These are phyloP conservation scores for Arabidopsis suecica DNA, from an alignment of 345 rosid genomes.

Conservation along the genomic window DNA sequence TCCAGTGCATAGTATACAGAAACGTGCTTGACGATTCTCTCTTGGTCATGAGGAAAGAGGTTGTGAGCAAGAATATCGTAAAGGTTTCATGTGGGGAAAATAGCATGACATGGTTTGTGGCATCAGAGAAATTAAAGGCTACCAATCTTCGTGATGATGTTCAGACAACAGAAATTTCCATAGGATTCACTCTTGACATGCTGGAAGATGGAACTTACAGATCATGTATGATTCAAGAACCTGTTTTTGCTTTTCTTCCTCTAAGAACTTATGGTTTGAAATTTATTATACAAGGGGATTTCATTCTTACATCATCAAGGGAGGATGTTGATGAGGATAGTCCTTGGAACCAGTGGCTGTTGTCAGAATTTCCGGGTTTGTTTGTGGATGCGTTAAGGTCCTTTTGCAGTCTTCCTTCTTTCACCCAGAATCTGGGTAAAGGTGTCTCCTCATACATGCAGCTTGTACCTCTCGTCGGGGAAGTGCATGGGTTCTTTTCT, in stretches of 20 bases:
- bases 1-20: slow-evolving; percentile 71
- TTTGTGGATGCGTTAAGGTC: slow-evolving; percentile 70
- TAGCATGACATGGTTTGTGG: slow-evolving; percentile 90
- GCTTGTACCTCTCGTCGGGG: slow-evolving; percentile 87
- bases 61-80: slow-evolving; percentile 65
- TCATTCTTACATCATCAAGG: slow-evolving; percentile 95
- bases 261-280: slow-evolving; percentile 90
- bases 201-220: slow-evolving; percentile 59
- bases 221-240: slow-evolving; percentile 72
- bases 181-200: slow-evolving; percentile 84
- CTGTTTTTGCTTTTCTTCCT: slow-evolving; percentile 96
- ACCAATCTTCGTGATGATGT: slow-evolving; percentile 57
- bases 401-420: slow-evolving; percentile 87
- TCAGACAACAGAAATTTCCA: slow-evolving; percentile 77
- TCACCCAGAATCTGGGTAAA: slow-evolving; percentile 72
- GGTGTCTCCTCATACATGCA: slow-evolving; percentile 85
- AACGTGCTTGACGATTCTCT: slow-evolving; percentile 69
- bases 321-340: slow-evolving; percentile 95
- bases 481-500: slow-evolving; percentile 93
- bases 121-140: slow-evolving; percentile 69
- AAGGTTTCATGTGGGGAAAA: slow-evolving; percentile 77
- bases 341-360: slow-evolving; percentile 95
- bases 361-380: slow-evolving; percentile 78
- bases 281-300: slow-evolving; percentile 95
- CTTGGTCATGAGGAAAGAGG: slow-evolving; percentile 77